Evolutionary conservation across 495 filamentous ascomycete species (phyloP), one percentile per base, ranked within the genome.

Genomic region (Hypoxylon intermedium): DNA sequence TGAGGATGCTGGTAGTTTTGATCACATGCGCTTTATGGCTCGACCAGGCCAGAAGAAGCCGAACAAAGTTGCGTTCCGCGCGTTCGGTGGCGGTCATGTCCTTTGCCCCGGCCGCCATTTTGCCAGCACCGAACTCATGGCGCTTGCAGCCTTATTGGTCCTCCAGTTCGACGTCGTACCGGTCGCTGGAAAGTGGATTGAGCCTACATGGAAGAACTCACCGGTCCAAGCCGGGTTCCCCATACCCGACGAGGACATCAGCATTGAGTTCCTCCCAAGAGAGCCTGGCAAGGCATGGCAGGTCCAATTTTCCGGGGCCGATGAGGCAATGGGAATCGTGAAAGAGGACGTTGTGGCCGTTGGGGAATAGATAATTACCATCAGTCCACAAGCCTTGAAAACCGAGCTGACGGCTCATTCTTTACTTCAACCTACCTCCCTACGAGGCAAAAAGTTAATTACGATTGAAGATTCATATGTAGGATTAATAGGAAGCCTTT

Each of bases 111-210:
- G 69, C 6, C 61, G 71, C 6, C 64, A 70, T 23, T 77, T 76
- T 47, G 74, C 69, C 7, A 71, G 60, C 9, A 67, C 66, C 1
- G 70, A 75, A 56, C 65, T 75, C 13, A 52, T 75, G 53, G 46
- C 67, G 16, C 28, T 74, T 38, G 62, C 74, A 11, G 74, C 75
- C 9, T 60, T 76, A 28, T 9, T 81, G 26, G 59, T 76, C 15
- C 50, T 74, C 5, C 66, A 74, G 37, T 80, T 76, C 51, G 77
- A 81, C 20, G 55, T 78, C 2, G 16, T 54, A 30, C 65, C 68
- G 0, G 43, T 48, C 9, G 49, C 19, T 3, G 58, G 68, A 0
- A 50, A 57, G 48, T 70, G 65, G 68, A 44, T 57, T 18, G 58
- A 68, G 43, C 57, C 60, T 4, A 60, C 60, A 9, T 65, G 50